Percentiles rank a stretch among this genome's conserved stretches.
Conservation (phyloP, 2,329 filamentous ascomycete species). For the Ceratocystis variospora region DNA sequence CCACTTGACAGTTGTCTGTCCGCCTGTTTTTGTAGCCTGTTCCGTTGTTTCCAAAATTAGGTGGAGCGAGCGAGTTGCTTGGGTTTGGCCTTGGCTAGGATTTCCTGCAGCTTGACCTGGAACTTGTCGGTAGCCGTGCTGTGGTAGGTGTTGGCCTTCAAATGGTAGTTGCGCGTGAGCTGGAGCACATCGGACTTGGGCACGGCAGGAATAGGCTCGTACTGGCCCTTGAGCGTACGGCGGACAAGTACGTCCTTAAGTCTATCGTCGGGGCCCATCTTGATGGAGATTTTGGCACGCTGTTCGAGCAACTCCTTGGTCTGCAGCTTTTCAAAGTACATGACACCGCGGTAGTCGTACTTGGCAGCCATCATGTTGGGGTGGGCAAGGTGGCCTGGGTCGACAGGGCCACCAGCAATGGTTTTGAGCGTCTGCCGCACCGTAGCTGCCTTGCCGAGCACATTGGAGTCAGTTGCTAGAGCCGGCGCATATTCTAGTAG, state of each 20-base stretch:
- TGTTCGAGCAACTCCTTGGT: slow-evolving; percentile 25
- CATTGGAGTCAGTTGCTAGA: slow-evolving; percentile 25
- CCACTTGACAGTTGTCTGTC: not conserved
- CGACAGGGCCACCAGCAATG: slow-evolving; percentile 28
- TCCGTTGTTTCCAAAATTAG: not conserved
- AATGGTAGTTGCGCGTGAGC: slow-evolving; percentile 28
- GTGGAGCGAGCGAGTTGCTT: slow-evolving; percentile 4
- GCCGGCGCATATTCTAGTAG: slow-evolving; percentile 26
- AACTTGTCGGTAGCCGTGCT: slow-evolving; percentile 27
- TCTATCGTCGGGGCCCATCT: slow-evolving; percentile 18
- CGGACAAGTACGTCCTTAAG: slow-evolving; percentile 25
- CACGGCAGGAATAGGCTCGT: slow-evolving; percentile 26
- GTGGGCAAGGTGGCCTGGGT: slow-evolving; percentile 25
- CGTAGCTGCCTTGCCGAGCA: slow-evolving; percentile 25
- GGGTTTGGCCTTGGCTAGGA: slow-evolving; percentile 12
- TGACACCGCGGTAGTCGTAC: slow-evolving; percentile 23
- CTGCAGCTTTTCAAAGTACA: slow-evolving; percentile 26
- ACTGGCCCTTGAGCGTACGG: slow-evolving; percentile 27
- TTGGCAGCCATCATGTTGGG: slow-evolving; percentile 26
- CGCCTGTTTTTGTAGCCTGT: not conserved
- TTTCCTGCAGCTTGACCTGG: slow-evolving; percentile 26
- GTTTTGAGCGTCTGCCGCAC: slow-evolving; percentile 28
- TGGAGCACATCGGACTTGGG: slow-evolving; percentile 27
- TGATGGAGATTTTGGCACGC: slow-evolving; percentile 21
- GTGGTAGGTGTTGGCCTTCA: slow-evolving; percentile 29